Conservation (phyloP, 306 rosid genomes). For the Ziziphus jujuba region DNA sequence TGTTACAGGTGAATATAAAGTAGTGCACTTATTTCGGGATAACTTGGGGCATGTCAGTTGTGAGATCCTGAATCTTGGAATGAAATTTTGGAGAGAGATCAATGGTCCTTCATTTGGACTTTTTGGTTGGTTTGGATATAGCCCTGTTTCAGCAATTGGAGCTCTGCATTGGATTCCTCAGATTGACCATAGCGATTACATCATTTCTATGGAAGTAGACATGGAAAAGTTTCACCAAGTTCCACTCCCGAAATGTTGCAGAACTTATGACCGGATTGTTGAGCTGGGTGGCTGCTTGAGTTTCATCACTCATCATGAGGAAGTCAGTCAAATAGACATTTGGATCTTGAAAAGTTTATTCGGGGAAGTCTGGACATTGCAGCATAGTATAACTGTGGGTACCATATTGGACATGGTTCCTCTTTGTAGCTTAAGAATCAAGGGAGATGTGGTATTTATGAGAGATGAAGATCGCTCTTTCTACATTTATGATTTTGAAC, state of each 20-base stretch:
- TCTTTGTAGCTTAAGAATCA: conserved; percentile 34
- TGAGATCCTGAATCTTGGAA: conserved; percentile 37
- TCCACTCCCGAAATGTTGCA: conserved; percentile 33
- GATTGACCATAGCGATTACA: conserved; percentile 26
- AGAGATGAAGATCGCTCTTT: conserved; percentile 35
- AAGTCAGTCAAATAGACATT: conserved; percentile 33
- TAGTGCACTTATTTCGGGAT: conserved; percentile 53
- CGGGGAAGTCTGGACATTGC: conserved; percentile 47
- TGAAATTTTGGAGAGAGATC: conserved; percentile 39
- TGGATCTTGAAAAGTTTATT: conserved; percentile 45
- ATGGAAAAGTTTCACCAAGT: conserved; percentile 41
- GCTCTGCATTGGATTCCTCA: conserved; percentile 58
- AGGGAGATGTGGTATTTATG: conserved; percentile 42
- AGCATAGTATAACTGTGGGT: conserved; percentile 38
- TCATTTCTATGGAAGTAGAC: conserved; percentile 38
- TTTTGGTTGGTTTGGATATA: conserved; percentile 35
- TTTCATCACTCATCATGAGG: conserved; percentile 37
- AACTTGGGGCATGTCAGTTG: conserved; percentile 27
- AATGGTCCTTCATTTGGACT: conserved; percentile 48
- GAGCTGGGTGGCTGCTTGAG: conserved; percentile 39
- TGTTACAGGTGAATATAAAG: conserved; percentile 37
- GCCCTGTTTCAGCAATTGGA: conserved; percentile 43
- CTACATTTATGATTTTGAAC: conserved; percentile 36
- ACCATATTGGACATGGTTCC: conserved; percentile 47
- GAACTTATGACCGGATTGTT: conserved; percentile 33